Evolutionary conservation across 176 grass and related monocot genomes (phyloP).

Genomic region (Hyparrhenia diplandra): DNA sequence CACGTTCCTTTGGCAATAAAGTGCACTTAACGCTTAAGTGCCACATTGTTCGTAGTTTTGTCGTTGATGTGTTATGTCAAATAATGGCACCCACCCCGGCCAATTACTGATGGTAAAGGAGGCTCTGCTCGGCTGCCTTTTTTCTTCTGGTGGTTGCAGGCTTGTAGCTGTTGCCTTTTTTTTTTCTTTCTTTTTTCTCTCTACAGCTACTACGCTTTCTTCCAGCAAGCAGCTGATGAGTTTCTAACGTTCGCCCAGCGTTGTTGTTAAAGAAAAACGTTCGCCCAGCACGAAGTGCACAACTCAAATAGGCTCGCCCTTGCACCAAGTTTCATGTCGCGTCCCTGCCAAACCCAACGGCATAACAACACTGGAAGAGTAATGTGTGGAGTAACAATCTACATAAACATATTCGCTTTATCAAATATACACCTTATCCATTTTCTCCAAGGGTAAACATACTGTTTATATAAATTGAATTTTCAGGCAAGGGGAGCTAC

Average conservation of each 20-base stretch:
- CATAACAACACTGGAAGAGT: too few relatives aligned
- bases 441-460: background rate
- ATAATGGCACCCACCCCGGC: too few relatives aligned
- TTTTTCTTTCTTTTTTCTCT: too few relatives aligned
- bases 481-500: background rate
- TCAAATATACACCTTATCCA: background rate
- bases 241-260: too few relatives aligned
- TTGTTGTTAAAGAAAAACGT: too few relatives aligned
- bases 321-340: background rate
- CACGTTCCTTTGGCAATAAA: background rate
- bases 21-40: background rate
- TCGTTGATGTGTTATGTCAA: background rate
- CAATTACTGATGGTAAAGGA: too few relatives aligned
- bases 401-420: background rate
- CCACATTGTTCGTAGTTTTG: background rate
- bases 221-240: too few relatives aligned
- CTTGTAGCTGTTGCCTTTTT: too few relatives aligned
- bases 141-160: background rate
- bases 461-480: background rate
- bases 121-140: background rate
- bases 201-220: too few relatives aligned
- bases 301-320: background rate
- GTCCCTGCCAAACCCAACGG: background rate
- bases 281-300: background rate
- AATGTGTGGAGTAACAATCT: background rate